Base-by-base conservation (phyloP, 1,284 basidiomycete species). In the Ganoderma meredithae region DNA sequence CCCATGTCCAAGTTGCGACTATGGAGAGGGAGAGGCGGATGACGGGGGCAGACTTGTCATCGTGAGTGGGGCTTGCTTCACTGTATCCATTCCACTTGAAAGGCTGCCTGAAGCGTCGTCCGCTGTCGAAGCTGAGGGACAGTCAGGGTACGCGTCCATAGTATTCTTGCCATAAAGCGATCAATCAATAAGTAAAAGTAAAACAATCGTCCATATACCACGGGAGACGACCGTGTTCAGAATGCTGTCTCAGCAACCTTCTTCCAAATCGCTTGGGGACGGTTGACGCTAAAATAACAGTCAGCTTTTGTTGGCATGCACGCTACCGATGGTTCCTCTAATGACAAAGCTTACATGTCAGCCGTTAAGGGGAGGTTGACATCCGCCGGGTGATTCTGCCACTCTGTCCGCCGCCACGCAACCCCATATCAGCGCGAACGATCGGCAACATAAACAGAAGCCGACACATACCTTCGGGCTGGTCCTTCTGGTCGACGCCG, bases 371-470 rank as follows among this genome's bases (percentile, higher is more conserved):
- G 83, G 36, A 88, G 79, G 73, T 84, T 88, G 55, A 85, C 74
- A 72, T 84, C 82, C 17, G 87, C 87, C 13, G 82, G 81, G 71
- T 87, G 87, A 68, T 84, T 80, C 77, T 89, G 87, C 88, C 87
- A 89, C 78, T 89, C 87, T 88, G 69, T 41, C 8, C 27, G 17
- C 7, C 27, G 25, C 36, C 19, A 41, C 53, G 40, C 64, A 66
- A 39, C 0, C 10, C 36, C 36, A 17, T 9, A 31, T 12, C 65
- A 63, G 44, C n/a, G 39, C 44, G 36, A 39, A 10, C 36, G 36
- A 39, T 1, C 36, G 36, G 40, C 41, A 27, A 44, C 27, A 58
- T 5, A 39, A 36, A 19, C 19, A 17, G 13, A 40, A 36, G n/a
- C 12, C 22, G 36, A 39, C 5, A 73, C 79, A 40, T 69, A 85